Percentiles rank a stretch among this genome's conserved stretches.
phyloP scores from a whole-genome alignment of 495 filamentous ascomycete genomes.

The Podospora australis region DNA sequence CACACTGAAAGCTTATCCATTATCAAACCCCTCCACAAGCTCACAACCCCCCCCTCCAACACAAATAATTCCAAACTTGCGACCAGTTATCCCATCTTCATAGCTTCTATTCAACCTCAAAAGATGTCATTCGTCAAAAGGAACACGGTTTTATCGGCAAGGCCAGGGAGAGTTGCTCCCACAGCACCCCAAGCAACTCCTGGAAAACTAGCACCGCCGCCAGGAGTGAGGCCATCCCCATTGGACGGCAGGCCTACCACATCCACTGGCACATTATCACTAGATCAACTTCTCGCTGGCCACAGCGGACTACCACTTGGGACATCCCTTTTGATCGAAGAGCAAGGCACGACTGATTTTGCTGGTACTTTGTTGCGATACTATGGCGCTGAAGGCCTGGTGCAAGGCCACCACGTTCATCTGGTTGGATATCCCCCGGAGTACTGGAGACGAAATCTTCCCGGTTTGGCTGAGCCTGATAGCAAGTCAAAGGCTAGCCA shows the following conservation, averaged over 20 bases:
- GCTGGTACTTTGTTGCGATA: conserved; percentile 76
- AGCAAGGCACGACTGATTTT: conserved; percentile 93
- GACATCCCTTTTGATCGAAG: conserved; percentile 74
- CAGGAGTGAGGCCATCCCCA: conserved; percentile 81
- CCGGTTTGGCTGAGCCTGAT: conserved; percentile 55
- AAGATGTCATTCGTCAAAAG: conserved; percentile 87
- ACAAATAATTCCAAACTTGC: neutral
- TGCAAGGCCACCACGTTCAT: conserved; percentile 86
- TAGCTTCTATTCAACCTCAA: conserved; percentile 3
- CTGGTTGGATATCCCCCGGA: conserved; percentile 69
- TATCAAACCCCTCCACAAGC: neutral
- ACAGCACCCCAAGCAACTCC: conserved; percentile 30
- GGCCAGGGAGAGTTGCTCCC: conserved; percentile 9
- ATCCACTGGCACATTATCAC: conserved; percentile 78
- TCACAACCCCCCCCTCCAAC: neutral
- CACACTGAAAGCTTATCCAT: neutral
- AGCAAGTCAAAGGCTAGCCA: conserved; percentile 37
- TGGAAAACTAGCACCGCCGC: conserved; percentile 36
- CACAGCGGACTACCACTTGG: conserved; percentile 86
- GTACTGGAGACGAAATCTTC: conserved; percentile 80
- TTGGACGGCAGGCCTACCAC: conserved; percentile 83
- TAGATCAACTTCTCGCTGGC: conserved; percentile 80
- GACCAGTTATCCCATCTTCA: neutral
- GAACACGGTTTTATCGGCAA: conserved; percentile 60
- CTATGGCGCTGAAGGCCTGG: conserved; percentile 87